Evolutionary conservation across 495 filamentous ascomycete species (phyloP), one percentile per base, ranked within the genome.

Genomic region (Cudoniella acicularis): DNA sequence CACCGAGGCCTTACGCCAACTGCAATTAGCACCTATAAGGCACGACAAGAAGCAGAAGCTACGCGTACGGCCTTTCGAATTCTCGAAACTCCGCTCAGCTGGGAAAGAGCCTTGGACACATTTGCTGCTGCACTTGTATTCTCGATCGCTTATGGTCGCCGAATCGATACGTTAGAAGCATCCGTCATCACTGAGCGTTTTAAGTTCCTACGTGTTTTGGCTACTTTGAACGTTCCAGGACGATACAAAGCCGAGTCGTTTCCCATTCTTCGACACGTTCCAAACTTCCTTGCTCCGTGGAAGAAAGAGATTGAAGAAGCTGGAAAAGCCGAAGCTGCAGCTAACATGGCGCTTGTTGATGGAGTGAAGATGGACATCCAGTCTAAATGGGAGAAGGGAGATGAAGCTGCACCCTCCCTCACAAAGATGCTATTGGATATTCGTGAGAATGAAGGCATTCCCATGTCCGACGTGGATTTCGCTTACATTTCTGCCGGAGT

Each of bases 181-280:
- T 71, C 79, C 48, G 70, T 78, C 25, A 78, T 87, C 18, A 72
- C 75, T 11, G 69, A 74, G 42, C 72, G 79, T 18, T 80, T 84
- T 46, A 70, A 83, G 55, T 79, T 78, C 16, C 83, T 86, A 80
- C 78, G 78, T 16, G 80, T 81, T 56, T 70, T 80, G 54, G 80
- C 82, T 10, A 75, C 73, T n/a, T 73, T 84, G 57, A 85, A 85
- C 60, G 81, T 84, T 36, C 83, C 83, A 0, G 83, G 83, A 10
- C 78, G 79, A 22, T 86, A 78, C 64, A 71, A 76, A 46, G 81
- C 81, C 0, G 83, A 86, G 61, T 74, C 78, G 0, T 85, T 83
- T 59, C 83, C 83, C 10, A 58, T 78, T 1, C 72, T 86, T 42
- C 80, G 79, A 46, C 71, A 77, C 52, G 50, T 84, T 13, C 83